Conservation (phyloP, 1,139 yeast species). For the Pichia terricola region DNA sequence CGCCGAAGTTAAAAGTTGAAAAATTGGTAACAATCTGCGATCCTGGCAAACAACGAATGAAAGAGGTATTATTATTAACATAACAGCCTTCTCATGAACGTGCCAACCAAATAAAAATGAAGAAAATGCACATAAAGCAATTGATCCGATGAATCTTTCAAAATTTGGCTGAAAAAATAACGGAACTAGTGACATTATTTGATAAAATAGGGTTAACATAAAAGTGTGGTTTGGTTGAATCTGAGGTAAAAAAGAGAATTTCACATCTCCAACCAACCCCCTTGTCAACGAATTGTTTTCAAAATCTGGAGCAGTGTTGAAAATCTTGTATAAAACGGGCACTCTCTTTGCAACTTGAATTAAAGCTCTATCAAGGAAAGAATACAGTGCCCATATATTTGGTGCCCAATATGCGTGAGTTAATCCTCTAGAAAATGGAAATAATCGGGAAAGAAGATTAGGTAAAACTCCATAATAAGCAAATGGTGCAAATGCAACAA, state of each 20-base stretch:
- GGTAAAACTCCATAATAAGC: conserved; percentile 53
- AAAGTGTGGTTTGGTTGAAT: conserved; percentile 74
- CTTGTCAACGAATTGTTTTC: conserved; percentile 38
- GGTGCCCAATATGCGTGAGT: conserved; percentile 99
- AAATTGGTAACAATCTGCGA: conserved; percentile 60
- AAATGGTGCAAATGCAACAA: conserved; percentile 76
- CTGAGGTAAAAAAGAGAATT: conserved; percentile 70
- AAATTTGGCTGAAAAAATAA: conserved; percentile 65
- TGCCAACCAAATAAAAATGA: conserved; percentile 97
- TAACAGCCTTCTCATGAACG: conserved; percentile 93
- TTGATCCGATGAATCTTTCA: conserved; percentile 70
- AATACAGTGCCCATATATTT: conserved; percentile 90
- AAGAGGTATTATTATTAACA: conserved; percentile 83
- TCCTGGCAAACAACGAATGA: conserved; percentile 69
- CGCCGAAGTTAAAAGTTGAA: conserved; percentile 57
- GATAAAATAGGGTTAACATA: conserved; percentile 70
- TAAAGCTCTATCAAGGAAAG: conserved; percentile 70
- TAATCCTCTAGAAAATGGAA: conserved; percentile 90
- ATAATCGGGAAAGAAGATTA: conserved; percentile 57
- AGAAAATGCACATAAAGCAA: conserved; percentile 84
- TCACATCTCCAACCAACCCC: conserved; percentile 88
- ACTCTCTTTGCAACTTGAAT: conserved; percentile 31
- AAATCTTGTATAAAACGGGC: conserved; percentile 14
- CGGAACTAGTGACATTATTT: conserved; percentile 67
- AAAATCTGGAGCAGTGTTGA: conserved; percentile 1